Conservation (phyloP, 768 basidiomycete species). For the Leccinum broughii region DNA sequence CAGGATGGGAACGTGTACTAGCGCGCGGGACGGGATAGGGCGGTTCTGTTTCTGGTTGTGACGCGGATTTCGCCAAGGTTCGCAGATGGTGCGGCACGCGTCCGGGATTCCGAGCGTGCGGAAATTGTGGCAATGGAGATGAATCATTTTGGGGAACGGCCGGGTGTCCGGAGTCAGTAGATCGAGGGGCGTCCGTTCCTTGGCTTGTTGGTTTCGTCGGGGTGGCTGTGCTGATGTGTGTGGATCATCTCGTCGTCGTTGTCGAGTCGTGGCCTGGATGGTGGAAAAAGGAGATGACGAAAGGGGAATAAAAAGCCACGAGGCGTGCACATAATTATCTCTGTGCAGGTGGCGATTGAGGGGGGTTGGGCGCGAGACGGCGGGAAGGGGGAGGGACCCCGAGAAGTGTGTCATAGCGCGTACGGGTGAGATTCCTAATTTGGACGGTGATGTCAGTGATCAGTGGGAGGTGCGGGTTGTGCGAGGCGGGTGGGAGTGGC, state of each 20-base stretch:
- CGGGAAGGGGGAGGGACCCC: neutral
- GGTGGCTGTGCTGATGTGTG: slow-evolving; percentile 6
- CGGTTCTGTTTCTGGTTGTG: neutral
- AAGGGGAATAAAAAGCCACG: neutral
- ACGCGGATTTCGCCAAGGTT: neutral
- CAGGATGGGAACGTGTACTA: neutral
- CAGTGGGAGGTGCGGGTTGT: slow-evolving; percentile 1
- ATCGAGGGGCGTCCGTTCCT: no score
- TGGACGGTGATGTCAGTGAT: slow-evolving; percentile 20
- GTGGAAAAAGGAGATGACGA: neutral
- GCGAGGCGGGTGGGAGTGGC: slow-evolving; percentile 16
- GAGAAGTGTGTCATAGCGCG: neutral
- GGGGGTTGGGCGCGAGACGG: neutral
- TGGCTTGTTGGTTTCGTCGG: neutral
- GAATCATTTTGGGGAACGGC: slow-evolving; percentile 4
- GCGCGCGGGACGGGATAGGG: neutral
- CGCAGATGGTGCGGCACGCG: neutral
- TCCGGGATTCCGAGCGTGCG: slow-evolving; percentile 2
- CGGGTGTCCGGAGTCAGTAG: slow-evolving; percentile 13
- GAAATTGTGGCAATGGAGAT: slow-evolving; percentile 10
- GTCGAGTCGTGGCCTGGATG: neutral
- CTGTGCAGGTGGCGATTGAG: neutral
- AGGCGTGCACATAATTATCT: neutral
- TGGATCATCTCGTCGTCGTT: neutral
- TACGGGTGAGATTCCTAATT: neutral